phyloP scores from a whole-genome alignment of 352 stramenopile genomes.

The Pythium oligandrum region DNA sequence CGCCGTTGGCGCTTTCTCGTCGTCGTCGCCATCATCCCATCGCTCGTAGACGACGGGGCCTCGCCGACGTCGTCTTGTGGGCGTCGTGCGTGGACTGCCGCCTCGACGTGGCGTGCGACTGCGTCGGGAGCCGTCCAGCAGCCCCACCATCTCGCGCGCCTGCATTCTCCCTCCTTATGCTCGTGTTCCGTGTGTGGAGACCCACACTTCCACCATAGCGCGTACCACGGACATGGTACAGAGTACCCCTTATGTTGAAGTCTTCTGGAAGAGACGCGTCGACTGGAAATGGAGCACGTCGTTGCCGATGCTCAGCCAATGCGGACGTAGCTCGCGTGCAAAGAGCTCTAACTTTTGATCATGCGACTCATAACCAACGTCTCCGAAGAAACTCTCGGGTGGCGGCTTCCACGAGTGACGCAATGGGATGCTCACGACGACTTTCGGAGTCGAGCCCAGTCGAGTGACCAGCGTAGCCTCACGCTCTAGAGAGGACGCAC shows the following conservation, averaged over 20 bases:
- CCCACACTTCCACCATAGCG: not conserved
- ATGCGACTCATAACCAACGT: not conserved
- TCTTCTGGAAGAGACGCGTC: conserved; percentile 1
- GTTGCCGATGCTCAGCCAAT: conserved; percentile 62
- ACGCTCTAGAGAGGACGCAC: conserved; percentile 15
- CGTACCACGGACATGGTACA: conserved; percentile 5
- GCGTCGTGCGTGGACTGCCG: conserved; percentile 5
- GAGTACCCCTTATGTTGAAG: conserved; percentile 14
- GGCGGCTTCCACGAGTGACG: conserved; percentile 79
- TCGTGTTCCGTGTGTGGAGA: no score
- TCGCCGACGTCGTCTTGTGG: conserved; percentile 14
- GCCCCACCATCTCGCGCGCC: no score
- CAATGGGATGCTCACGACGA: conserved; percentile 63
- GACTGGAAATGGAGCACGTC: conserved; percentile 34
- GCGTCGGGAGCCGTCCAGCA: no score
- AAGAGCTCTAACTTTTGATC: conserved; percentile 51
- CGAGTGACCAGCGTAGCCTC: conserved; percentile 16
- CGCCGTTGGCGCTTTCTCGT: not conserved
- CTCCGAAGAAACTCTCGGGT: conserved; percentile 46
- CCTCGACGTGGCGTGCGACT: not conserved
- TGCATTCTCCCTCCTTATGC: no score
- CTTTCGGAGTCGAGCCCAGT: conserved; percentile 28
- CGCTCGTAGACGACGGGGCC: conserved; percentile 11
- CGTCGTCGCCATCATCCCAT: conserved; percentile 4
- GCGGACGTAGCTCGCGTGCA: conserved; percentile 52